phyloP scores from a whole-genome alignment of 768 basidiomycete species.

The Suillus bovinus region DNA sequence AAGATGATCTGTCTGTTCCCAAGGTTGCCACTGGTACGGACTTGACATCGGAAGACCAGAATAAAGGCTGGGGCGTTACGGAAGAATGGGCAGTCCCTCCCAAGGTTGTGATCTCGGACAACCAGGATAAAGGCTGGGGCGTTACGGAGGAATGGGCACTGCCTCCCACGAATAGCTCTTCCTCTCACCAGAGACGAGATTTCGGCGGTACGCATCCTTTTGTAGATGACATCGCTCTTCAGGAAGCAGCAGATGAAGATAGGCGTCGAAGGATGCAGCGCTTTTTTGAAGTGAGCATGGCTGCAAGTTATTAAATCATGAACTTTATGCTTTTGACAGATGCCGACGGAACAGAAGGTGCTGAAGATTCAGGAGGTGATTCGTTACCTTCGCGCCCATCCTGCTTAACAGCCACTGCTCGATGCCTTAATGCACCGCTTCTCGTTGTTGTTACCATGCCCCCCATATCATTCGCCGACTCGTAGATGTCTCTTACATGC shows the following conservation, averaged over 20 bases:
- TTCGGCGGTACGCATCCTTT: conserved; percentile 34
- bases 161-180: conserved; percentile 1
- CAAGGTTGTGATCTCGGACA: too few relatives aligned
- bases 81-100: conserved; percentile 19
- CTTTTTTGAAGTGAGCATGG: conserved; percentile 47
- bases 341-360: conserved; percentile 56
- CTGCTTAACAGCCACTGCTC: not conserved
- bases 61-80: conserved; percentile 20
- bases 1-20: conserved; percentile 13
- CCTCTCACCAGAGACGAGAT: not conserved
- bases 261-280: conserved; percentile 46
- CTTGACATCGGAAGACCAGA: conserved; percentile 15
- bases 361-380: conserved; percentile 52
- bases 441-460: not conserved
- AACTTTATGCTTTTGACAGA: conserved; percentile 33
- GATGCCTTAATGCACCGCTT: not conserved
- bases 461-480: not conserved
- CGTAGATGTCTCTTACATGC: not conserved
- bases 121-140: conserved; percentile 21
- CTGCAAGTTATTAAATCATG: not conserved
- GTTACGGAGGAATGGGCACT: conserved; percentile 19
- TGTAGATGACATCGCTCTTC: conserved; percentile 47
- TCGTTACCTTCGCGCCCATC: conserved; percentile 34
- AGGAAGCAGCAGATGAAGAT: conserved; percentile 38
- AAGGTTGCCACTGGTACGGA: conserved; percentile 21